Evolutionary conservation across 164 flowering plant genomes (phyloP), one percentile per base, ranked within the genome.

Genomic region (Dillenia turbinata): DNA sequence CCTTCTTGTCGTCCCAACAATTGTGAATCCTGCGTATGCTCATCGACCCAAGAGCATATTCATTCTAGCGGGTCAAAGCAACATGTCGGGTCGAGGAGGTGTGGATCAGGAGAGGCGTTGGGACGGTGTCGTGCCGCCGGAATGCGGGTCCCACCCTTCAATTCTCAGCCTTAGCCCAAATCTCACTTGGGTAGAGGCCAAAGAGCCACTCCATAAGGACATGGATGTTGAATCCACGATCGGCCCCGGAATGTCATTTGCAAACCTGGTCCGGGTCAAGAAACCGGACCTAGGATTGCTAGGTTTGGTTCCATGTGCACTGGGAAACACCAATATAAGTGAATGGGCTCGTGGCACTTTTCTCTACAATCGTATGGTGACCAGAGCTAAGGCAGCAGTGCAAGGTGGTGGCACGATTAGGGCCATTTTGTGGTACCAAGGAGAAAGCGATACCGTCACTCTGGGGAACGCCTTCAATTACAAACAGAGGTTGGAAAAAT

Each of bases 151-250:
- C 40, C 56, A 62, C 57, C 69, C 86, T 9, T 51, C 82, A 44
- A 74, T 88, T 71, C 77, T 77, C 75, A 88, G 96, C 63, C 81
- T 92, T 53, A 71, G 33, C 76, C 81, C 87, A 44, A 14, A 69
- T 33, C 83, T 76, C 66, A 73, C 63, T 8, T 92, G 95, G 95
- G 90, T 81, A 59, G 53, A 52, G 52, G 95, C 98, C 11, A 75
- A 55, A 19, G 98, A 86, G 73, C 98, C 98, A 0, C 91, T 89
- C 72, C 96, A 89, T 79, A 64, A 65, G 66, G 98, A 88, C 77
- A 86, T 92, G 74, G 96, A 86, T 76, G 8, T 69, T 56, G 74
- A 74, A 57, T 86, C 85, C 71, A 66, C 73, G 1, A 87, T 96
- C 69, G 98, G 98, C 2, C 81, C 88, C 22, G 98, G 98, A 3